Conservation (phyloP, 805 yeast species). For the Candida nitratophila region DNA sequence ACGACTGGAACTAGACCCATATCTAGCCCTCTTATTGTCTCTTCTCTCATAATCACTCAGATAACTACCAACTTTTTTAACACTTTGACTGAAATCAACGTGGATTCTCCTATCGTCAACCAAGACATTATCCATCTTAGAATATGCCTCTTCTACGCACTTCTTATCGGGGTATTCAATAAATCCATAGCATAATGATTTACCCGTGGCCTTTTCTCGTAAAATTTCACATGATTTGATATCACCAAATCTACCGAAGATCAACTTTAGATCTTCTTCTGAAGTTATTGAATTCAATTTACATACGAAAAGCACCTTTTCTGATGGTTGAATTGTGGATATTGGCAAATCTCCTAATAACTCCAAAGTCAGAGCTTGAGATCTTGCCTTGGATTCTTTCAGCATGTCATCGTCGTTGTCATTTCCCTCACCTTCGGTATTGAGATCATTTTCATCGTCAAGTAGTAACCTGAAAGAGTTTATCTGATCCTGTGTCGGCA, state of each 20-base stretch:
- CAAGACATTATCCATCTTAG: slow-evolving; percentile 52
- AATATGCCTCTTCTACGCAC: slow-evolving; percentile 56
- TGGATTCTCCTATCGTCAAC: slow-evolving; percentile 60
- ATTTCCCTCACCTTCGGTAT: slow-evolving; percentile 12
- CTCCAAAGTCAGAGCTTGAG: slow-evolving; percentile 57
- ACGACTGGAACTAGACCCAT: background rate
- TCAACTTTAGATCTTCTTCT: slow-evolving; percentile 46
- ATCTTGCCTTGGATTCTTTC: slow-evolving; percentile 28
- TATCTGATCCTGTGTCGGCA: slow-evolving; percentile 25
- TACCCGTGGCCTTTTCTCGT: slow-evolving; percentile 38
- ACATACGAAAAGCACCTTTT: slow-evolving; percentile 55
- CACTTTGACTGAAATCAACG: slow-evolving; percentile 62
- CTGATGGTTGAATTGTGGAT: slow-evolving; percentile 54
- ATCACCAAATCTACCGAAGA: slow-evolving; percentile 57
- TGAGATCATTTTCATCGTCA: slow-evolving; percentile 15
- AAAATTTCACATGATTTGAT: slow-evolving; percentile 47
- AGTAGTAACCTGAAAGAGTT: slow-evolving; percentile 26
- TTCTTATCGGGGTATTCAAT: slow-evolving; percentile 43
- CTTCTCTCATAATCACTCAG: background rate
- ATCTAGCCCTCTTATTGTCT: background rate
- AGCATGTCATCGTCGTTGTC: slow-evolving; percentile 12
- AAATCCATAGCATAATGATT: slow-evolving; percentile 55
- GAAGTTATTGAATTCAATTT: slow-evolving; percentile 55
- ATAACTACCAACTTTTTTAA: background rate
- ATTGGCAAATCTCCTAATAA: slow-evolving; percentile 57